Evolutionary conservation across 768 basidiomycete genomes (phyloP).

Genomic region (Termitomyces sp.): DNA sequence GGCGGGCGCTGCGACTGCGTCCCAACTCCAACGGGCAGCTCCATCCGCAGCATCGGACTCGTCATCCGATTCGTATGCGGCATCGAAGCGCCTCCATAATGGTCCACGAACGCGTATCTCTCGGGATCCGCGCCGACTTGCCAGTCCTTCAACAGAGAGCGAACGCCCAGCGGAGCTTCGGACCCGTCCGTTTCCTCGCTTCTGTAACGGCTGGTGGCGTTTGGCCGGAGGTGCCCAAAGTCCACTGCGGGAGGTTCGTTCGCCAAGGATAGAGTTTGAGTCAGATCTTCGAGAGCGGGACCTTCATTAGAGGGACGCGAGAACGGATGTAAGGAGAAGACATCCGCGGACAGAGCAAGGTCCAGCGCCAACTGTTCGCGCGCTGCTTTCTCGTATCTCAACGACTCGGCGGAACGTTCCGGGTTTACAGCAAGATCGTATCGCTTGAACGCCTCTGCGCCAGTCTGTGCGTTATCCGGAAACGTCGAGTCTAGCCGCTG

Average conservation of each 20-base stretch:
- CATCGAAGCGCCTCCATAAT: constrained; percentile 34
- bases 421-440: constrained; percentile 37
- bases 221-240: constrained; percentile 60
- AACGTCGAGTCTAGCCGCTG: constrained; percentile 33
- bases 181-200: constrained; percentile 18
- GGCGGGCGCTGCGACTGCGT: constrained; percentile 28
- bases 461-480: constrained; percentile 24
- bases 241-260: constrained; percentile 51
- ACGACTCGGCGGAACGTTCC: constrained; percentile 31
- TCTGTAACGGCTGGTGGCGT: constrained; percentile 24
- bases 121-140: constrained; percentile 46
- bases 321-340: constrained; percentile 47
- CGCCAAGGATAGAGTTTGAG: constrained; percentile 51
- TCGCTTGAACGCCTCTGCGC: constrained; percentile 32
- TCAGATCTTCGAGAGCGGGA: constrained; percentile 47
- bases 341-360: constrained; percentile 50
- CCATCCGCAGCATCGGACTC: not conserved
- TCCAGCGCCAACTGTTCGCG: constrained; percentile 61
- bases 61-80: not conserved
- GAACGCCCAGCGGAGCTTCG: constrained; percentile 44
- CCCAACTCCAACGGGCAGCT: not conserved
- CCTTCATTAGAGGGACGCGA: constrained; percentile 18
- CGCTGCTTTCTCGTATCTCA: constrained; percentile 46
- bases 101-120: constrained; percentile 48
- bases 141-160: constrained; percentile 68